Conservation (phyloP, 345 rosid species). For the Boechera retrofracta region DNA sequence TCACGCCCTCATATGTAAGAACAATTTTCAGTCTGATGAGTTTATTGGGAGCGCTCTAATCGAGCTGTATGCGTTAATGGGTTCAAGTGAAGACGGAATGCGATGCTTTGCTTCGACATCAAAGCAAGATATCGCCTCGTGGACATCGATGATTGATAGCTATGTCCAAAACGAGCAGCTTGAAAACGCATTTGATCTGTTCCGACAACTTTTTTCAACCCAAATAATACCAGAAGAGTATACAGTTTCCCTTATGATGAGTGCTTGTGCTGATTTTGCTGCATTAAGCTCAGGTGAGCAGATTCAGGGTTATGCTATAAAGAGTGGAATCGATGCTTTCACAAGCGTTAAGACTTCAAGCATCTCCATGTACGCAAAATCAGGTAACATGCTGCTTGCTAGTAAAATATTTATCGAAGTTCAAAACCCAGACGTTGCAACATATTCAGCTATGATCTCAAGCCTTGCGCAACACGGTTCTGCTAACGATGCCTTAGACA, state of each 20-base stretch:
- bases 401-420: conserved; percentile 42
- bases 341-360: conserved; percentile 53
- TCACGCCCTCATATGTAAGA: conserved; percentile 55
- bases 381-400: conserved; percentile 53
- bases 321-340: conserved; percentile 54
- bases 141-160: conserved; percentile 61
- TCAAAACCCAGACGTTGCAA: conserved; percentile 51
- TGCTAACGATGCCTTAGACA: conserved; percentile 48
- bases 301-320: conserved; percentile 53
- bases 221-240: conserved; percentile 57
- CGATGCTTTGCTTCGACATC: conserved; percentile 55
- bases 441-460: conserved; percentile 63
- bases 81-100: conserved; percentile 52
- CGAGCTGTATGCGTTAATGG: conserved; percentile 55
- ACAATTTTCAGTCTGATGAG: conserved; percentile 57
- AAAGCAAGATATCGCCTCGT: conserved; percentile 52
- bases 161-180: conserved; percentile 53
- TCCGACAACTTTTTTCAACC: conserved; percentile 47
- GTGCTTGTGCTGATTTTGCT: conserved; percentile 61
- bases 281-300: conserved; percentile 55
- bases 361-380: conserved; percentile 60
- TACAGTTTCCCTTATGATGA: conserved; percentile 53
- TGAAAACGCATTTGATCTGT: conserved; percentile 54
- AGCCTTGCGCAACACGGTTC: conserved; percentile 59
- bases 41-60: conserved; percentile 56